Percentiles rank a stretch among this genome's conserved stretches.
Evolutionary conservation across 768 basidiomycete species (phyloP).

Genomic region (Tylopilus intermedius): DNA sequence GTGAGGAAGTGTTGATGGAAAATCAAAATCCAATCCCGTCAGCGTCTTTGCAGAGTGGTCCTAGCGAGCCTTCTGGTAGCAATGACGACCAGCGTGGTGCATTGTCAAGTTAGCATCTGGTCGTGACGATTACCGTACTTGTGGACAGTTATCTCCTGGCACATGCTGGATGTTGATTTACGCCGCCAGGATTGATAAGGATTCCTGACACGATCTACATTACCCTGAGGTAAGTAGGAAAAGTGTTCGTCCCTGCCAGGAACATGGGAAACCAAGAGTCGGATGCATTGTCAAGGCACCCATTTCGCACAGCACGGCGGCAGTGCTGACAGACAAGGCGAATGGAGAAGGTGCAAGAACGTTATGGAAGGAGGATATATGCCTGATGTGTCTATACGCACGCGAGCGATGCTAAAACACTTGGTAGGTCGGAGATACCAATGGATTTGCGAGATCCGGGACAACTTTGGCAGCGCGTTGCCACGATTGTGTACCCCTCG

Average conservation of each 20-base stretch:
- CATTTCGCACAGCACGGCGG: constrained; percentile 8
- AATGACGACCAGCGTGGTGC: constrained; percentile 5
- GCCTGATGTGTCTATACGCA: neutral
- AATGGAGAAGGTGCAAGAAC: constrained; percentile 3
- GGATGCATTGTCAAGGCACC: constrained; percentile 6
- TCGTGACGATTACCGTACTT: constrained; percentile 12
- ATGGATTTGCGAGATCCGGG: neutral
- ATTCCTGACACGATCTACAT: constrained; percentile 21
- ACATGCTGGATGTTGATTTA: constrained; percentile 5
- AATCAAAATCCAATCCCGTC: constrained; percentile 10
- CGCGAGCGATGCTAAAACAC: neutral
- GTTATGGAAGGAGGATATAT: neutral
- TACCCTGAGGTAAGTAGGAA: neutral
- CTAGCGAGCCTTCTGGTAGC: constrained; percentile 6
- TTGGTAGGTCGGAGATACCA: neutral
- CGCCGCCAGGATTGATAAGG: neutral
- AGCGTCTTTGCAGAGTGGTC: neutral
- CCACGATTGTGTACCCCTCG: neutral
- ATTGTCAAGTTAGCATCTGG: constrained; percentile 11
- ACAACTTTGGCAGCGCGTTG: neutral
- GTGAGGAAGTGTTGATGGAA: constrained; percentile 5
- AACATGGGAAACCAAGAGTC: neutral
- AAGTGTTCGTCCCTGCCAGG: constrained; percentile 4
- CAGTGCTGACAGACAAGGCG: neutral
- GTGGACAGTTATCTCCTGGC: constrained; percentile 1